phyloP scores from a whole-genome alignment of 129 eudicot genomes.

The Centaurea solstitialis region DNA sequence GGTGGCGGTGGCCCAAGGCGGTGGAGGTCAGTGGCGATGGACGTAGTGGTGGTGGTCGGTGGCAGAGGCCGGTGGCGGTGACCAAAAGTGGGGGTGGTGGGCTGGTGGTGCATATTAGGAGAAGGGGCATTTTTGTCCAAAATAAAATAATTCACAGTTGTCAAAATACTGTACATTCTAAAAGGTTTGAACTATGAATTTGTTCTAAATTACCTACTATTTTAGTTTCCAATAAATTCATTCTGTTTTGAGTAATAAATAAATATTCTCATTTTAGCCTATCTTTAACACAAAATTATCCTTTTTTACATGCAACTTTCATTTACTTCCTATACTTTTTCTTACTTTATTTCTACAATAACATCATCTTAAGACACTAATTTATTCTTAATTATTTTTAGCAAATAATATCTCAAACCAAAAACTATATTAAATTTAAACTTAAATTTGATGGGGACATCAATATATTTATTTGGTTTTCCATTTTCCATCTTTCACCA shows the following conservation, averaged over 20 bases:
- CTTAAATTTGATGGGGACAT: not conserved
- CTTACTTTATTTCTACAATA: not conserved
- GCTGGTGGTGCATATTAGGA: too few species aligned
- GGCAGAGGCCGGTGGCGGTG: too few species aligned
- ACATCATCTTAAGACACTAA: not conserved
- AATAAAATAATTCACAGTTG: not conserved
- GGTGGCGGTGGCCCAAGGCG: too few species aligned
- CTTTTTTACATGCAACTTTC: not conserved
- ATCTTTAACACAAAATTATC: not conserved
- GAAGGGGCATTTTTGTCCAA: too few species aligned
- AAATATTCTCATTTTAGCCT: not conserved
- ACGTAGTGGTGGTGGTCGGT: too few species aligned
- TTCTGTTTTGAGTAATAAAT: not conserved
- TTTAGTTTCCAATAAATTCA: not conserved
- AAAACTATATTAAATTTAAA: too few species aligned
- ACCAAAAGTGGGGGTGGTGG: too few species aligned
- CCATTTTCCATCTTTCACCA: constrained; percentile 11
- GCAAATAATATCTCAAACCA: too few species aligned
- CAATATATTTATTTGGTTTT: not conserved
- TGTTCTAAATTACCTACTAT: not conserved
- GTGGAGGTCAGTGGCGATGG: too few species aligned
- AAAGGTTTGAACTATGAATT: not conserved
- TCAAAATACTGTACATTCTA: too few species aligned
- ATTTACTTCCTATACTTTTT: not conserved
- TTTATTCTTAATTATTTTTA: too few species aligned